Base-by-base conservation (phyloP, 768 basidiomycete species). In the Auriculariales sp. region DNA sequence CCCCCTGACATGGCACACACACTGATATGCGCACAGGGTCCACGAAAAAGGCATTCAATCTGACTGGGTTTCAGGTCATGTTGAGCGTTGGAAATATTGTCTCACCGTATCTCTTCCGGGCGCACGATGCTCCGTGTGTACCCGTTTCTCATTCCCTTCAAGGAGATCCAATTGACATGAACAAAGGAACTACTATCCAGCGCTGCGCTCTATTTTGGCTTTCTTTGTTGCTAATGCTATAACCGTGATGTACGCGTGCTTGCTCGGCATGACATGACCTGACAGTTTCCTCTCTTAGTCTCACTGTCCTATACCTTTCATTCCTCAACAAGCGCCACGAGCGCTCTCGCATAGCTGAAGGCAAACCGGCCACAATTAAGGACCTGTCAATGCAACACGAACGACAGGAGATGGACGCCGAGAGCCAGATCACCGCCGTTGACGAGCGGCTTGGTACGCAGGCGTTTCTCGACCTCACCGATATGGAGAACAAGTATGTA, bases 381-480 rank as follows among this genome's bases (percentile, higher is more conserved):
- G 71, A 72, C 52, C 60, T 57, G 3, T 71, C 69, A 2, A 61
- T 61, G 61, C 45, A 49, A 17, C 47, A 36, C 42, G 56, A 56
- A 25, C 64, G 71, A 28, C 62, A 68, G 49, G 62, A 61, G n/a
- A 56, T 34, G 39, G 54, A 42, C 47, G 54, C 47, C 27, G 53
- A 47, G 10, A 50, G 46, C 28, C 34, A 12, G n/a, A 36, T 22
- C 35, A 35, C 34, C n/a, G 44, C 52, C 28, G 49, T 58, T n/a
- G 48, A 47, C 34, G 52, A 55, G 42, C n/a, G n/a, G 44, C 25
- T 53, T 24, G 67, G 66, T 50, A 57, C 63, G 24, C 58, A 66
- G 49, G 62, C 66, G 0, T 70, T 71, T 49, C 54, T 65, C 35
- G 68, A 71, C 54, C 52, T 71, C 11, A 66, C 69, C 11, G 69